Evolutionary conservation across 805 yeast species (phyloP).

Genomic region (Monosporozyma aquatica): DNA sequence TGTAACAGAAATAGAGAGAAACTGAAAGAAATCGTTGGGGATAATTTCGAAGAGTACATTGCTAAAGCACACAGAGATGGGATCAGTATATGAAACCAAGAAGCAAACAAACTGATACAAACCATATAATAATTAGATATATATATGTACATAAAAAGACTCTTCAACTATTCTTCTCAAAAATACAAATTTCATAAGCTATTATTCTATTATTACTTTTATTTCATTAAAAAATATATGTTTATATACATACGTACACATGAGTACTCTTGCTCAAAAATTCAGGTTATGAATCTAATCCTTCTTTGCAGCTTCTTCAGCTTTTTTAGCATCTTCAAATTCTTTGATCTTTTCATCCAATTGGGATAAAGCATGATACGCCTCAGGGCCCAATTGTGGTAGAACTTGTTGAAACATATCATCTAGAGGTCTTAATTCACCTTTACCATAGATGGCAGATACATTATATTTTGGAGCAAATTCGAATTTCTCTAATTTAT

Average conservation of each 20-base stretch:
- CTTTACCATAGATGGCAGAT: conserved; percentile 88
- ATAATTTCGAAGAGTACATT: conserved; percentile 29
- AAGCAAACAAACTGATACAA: too few species aligned
- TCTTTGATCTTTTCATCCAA: conserved; percentile 73
- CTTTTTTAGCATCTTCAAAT: conserved; percentile 35
- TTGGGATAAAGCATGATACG: conserved; percentile 78
- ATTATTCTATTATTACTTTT: not conserved
- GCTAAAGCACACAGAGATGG: conserved; percentile 25
- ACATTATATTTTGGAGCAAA: conserved; percentile 86
- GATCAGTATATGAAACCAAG: conserved; percentile 12
- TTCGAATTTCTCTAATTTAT: conserved; percentile 88
- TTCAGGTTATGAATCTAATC: conserved; percentile 22
- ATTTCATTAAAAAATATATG: not conserved
- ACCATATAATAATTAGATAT: too few species aligned
- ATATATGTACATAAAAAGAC: too few species aligned
- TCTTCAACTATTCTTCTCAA: too few species aligned
- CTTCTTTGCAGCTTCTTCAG: conserved; percentile 49
- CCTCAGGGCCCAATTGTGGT: conserved; percentile 94
- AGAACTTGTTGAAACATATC: conserved; percentile 90
- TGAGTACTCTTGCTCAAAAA: conserved; percentile 7
- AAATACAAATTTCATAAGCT: too few species aligned
- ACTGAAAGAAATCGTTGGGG: conserved; percentile 28
- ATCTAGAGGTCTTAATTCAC: conserved; percentile 85
- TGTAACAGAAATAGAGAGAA: conserved; percentile 64
- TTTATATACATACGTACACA: conserved; percentile 1